These are phyloP conservation scores for Phanerochaete carnosa DNA, from an alignment of 768 basidiomycete genomes.

Conservation along the genomic window DNA sequence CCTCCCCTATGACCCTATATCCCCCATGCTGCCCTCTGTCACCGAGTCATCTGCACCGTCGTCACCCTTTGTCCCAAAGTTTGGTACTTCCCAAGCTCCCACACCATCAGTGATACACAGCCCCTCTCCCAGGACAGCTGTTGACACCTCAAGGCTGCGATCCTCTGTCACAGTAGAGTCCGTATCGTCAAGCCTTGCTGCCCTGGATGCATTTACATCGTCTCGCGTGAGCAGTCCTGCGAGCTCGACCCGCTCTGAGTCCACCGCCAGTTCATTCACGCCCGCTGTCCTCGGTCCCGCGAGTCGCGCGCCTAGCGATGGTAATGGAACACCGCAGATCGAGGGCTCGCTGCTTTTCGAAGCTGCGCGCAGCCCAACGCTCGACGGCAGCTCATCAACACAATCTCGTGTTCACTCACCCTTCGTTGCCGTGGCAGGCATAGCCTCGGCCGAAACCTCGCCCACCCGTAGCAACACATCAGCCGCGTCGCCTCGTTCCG, in stretches of 20 bases:
- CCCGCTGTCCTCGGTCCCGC: constrained; percentile 14
- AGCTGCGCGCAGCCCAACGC: constrained; percentile 8
- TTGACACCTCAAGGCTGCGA: not conserved
- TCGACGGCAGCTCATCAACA: not conserved
- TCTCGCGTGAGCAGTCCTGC: constrained; percentile 10
- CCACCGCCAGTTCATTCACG: constrained; percentile 14
- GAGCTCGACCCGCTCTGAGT: constrained; percentile 1
- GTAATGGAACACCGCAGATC: not conserved
- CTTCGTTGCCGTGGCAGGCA: not conserved
- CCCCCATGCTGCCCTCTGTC: constrained; percentile 46
- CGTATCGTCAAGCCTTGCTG: not conserved
- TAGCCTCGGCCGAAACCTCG: constrained; percentile 12
- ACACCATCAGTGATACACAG: constrained; percentile 9
- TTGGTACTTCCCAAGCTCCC: not conserved
- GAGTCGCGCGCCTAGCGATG: not conserved
- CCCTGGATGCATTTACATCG: not conserved
- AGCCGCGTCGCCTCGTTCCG: constrained; percentile 12
- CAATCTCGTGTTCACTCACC: not conserved
- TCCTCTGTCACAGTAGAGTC: not conserved
- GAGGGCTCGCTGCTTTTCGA: not conserved
- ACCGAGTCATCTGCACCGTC: constrained; percentile 28
- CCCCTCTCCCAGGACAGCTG: constrained; percentile 7
- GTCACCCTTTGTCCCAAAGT: constrained; percentile 3
- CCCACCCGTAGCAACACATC: not conserved
- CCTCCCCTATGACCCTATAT: constrained; percentile 44